Evolutionary conservation across 2,329 filamentous ascomycete genomes (phyloP).

Genomic region (Rhinocladiella mackenziei): DNA sequence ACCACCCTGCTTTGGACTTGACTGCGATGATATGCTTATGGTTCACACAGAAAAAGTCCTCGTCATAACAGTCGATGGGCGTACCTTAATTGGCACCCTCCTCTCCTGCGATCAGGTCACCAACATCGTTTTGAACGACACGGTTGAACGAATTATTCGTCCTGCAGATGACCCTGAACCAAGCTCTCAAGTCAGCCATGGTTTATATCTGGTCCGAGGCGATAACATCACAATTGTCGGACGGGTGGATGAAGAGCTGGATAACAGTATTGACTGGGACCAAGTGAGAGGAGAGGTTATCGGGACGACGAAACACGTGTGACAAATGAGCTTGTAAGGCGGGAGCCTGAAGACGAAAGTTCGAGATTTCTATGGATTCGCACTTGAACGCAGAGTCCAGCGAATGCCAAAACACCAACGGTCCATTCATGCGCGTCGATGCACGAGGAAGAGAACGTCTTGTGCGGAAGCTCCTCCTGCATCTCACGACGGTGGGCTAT

Average conservation of each 20-base stretch:
- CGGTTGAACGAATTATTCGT: constrained; percentile 85
- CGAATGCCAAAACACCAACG: too few species aligned
- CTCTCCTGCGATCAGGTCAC: constrained; percentile 86
- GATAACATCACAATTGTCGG: constrained; percentile 93
- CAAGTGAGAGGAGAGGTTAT: constrained; percentile 55
- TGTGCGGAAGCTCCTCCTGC: too few species aligned
- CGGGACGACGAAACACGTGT: constrained; percentile 29
- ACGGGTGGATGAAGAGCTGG: constrained; percentile 81
- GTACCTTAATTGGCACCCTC: constrained; percentile 77
- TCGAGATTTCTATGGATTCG: background rate
- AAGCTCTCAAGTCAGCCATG: constrained; percentile 75
- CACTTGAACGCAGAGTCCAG: too few species aligned
- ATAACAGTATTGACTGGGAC: constrained; percentile 86
- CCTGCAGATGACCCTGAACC: constrained; percentile 76
- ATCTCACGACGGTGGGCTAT: too few species aligned
- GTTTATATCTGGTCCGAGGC: constrained; percentile 85
- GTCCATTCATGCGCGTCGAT: too few species aligned
- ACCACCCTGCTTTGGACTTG: constrained; percentile 3
- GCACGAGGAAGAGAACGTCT: too few species aligned
- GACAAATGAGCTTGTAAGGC: too few species aligned
- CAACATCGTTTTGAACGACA: constrained; percentile 80
- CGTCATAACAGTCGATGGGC: constrained; percentile 86
- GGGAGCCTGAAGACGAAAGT: background rate
- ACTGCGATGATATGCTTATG: constrained; percentile 1
- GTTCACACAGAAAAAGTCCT: constrained; percentile 73